Conservation (phyloP, 148 eudicot species). For the Heliamphora exappendiculata region DNA sequence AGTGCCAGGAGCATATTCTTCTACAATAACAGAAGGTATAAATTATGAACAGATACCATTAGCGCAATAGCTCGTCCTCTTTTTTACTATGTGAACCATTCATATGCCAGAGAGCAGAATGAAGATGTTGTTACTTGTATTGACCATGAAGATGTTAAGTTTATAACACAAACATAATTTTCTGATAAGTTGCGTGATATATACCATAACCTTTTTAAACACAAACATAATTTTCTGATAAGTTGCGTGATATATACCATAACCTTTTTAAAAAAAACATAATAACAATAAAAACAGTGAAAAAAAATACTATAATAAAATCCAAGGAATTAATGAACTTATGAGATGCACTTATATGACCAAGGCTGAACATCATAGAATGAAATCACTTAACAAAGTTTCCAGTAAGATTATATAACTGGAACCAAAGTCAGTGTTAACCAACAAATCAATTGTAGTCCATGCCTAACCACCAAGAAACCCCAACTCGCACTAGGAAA, state of each 20-base stretch:
- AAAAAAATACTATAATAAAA: neutral
- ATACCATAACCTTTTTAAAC: neutral
- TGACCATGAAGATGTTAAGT: neutral
- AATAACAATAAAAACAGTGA: neutral
- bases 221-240: neutral
- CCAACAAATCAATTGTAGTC: neutral
- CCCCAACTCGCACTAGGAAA: neutral
- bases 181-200: neutral
- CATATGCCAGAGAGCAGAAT: neutral
- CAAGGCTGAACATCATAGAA: neutral
- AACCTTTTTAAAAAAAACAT: neutral
- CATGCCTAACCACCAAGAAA: slow-evolving; percentile 7
- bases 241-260: neutral
- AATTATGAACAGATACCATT: neutral
- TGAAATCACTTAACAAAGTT: neutral
- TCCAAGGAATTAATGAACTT: neutral
- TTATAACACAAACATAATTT: neutral
- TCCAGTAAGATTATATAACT: neutral
- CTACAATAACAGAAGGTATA: slow-evolving; percentile 29
- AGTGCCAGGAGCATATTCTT: slow-evolving; percentile 63
- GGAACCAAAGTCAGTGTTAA: neutral
- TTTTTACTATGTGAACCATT: neutral
- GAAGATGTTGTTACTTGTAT: neutral
- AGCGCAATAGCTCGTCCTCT: neutral
- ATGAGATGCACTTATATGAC: neutral